Percentiles rank a stretch among this genome's conserved stretches.
phyloP scores from a whole-genome alignment of 2,329 filamentous ascomycete species.

The Neoascochyta sp. region DNA sequence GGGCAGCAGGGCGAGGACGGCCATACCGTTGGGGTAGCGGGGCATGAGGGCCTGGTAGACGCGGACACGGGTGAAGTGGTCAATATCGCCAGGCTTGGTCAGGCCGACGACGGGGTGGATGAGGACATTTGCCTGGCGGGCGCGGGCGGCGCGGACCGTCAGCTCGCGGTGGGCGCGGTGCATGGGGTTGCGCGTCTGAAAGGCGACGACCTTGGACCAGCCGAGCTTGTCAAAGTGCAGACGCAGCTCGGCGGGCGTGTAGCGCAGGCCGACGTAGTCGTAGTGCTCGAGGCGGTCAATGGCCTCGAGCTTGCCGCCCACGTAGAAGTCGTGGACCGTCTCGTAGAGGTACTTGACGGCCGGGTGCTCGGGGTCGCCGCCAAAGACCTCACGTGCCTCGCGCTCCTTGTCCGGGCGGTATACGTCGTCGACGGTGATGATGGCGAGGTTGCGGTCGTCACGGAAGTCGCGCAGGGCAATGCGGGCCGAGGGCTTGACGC shows the following conservation, averaged over 20 bases:
- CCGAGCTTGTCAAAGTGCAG: conserved; percentile 99
- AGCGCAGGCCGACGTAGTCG: conserved; percentile 95
- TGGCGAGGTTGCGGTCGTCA: conserved; percentile 93
- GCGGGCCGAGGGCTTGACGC: conserved; percentile 74
- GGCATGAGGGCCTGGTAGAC: conserved; percentile 97
- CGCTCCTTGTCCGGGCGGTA: conserved; percentile 94
- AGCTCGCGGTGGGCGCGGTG: conserved; percentile 97
- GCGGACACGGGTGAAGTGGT: conserved; percentile 98
- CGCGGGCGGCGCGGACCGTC: conserved; percentile 92
- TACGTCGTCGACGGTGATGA: conserved; percentile 91
- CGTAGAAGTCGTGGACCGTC: conserved; percentile 79
- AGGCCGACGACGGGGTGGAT: conserved; percentile 98
- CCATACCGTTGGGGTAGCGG: conserved; percentile 98
- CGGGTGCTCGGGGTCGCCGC: conserved; percentile 85
- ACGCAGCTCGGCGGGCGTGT: conserved; percentile 89
- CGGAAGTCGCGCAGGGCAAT: conserved; percentile 91
- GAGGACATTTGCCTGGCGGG: conserved; percentile 95
- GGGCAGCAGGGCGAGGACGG: conserved; percentile 87
- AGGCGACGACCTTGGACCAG: conserved; percentile 95
- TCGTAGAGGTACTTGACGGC: conserved; percentile 86
- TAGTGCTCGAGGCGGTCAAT: conserved; percentile 96
- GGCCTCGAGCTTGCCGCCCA: conserved; percentile 93
- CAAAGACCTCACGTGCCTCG: conserved; percentile 93
- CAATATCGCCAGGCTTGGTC: conserved; percentile 98
- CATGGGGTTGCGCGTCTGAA: conserved; percentile 98